Evolutionary conservation across 1,139 yeast genomes (phyloP), one percentile per base, ranked within the genome.

Genomic region (Lodderomyces pseudojiufengensis): DNA sequence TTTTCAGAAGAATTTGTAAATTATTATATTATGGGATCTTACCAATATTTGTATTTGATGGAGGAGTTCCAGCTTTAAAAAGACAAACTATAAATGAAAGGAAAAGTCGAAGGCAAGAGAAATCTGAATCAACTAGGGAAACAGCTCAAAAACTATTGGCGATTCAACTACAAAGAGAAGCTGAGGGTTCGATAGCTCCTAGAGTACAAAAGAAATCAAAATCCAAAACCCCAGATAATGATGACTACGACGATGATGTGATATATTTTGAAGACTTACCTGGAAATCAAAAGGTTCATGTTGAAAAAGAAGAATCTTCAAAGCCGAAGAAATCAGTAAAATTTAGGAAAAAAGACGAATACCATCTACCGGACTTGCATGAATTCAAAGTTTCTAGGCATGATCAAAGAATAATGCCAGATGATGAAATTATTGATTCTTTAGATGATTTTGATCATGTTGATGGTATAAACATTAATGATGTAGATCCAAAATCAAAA

Each of bases 11-110:
- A 40, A 88, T 94, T 10, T 90, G 98, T 62, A 94, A 94, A 52
- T 63, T 94, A 40, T 59, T 94, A 13, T 94, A 79, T 56, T 86
- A 81, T 63, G 98, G 97, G 0, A 87, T 94, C 23, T 73, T 70
- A 39, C 98, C 99, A 0, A 84, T 94, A 9, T 94, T 94, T 69
- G 95, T 94, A 1, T 94, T 94, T 63, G 99, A 94, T 63, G 99
- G 99, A 14, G 96, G 95, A 1, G 97, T 95, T 0, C 98, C 98
- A 0, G 72, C 73, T 1, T 63, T 92, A 51, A 94, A 94, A 61
- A 67, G 81, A 44, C 77, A 79, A 39, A 90, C 97, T 0, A 82
- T 90, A 14, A 66, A 69, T 23, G 71, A 75, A 42, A 70, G 97
- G 47, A 74, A 79, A 45, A 84, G 83, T 47, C 64, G 84, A 43